phyloP scores from a whole-genome alignment of 2,329 filamentous ascomycete genomes.

The Macrophomina tecta region DNA sequence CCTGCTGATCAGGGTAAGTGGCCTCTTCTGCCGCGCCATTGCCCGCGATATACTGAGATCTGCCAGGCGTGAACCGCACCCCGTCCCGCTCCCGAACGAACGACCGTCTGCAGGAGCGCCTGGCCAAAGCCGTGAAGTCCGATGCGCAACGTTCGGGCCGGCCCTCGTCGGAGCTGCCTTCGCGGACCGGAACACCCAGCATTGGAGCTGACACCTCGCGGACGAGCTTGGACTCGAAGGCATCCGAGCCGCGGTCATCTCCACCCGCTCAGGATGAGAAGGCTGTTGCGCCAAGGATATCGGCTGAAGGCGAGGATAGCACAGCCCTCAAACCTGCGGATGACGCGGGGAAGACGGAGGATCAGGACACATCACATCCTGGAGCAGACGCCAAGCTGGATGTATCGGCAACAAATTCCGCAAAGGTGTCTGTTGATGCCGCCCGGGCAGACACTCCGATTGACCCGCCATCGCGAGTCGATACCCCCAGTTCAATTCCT shows the following conservation, averaged over 20 bases:
- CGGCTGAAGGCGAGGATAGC: background rate
- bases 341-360: conserved; percentile 30
- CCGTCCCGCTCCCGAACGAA: conserved; percentile 70
- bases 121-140: conserved; percentile 84
- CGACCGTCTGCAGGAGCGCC: conserved; percentile 84
- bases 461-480: conserved; percentile 11
- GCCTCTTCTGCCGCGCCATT: background rate
- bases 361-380: conserved; percentile 31
- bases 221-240: conserved; percentile 52
- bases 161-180: conserved; percentile 57
- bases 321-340: conserved; percentile 8
- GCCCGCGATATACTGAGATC: conserved; percentile 33
- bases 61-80: conserved; percentile 62
- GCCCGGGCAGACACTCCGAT: conserved; percentile 36
- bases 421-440: conserved; percentile 44
- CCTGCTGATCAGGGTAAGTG: conserved; percentile 42
- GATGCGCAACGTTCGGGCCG: conserved; percentile 55
- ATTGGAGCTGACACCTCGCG: conserved; percentile 50
- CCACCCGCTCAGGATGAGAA: background rate
- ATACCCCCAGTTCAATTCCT: conserved; percentile 21
- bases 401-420: conserved; percentile 31
- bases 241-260: conserved; percentile 39
- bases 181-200: conserved; percentile 61
- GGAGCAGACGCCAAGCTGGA: conserved; percentile 1
- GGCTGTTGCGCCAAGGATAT: background rate